A percentile compares a stretch with the other conserved stretches of the same genome.
phyloP scores from a whole-genome alignment of 805 yeast species.

The Candida sanyiensis region DNA sequence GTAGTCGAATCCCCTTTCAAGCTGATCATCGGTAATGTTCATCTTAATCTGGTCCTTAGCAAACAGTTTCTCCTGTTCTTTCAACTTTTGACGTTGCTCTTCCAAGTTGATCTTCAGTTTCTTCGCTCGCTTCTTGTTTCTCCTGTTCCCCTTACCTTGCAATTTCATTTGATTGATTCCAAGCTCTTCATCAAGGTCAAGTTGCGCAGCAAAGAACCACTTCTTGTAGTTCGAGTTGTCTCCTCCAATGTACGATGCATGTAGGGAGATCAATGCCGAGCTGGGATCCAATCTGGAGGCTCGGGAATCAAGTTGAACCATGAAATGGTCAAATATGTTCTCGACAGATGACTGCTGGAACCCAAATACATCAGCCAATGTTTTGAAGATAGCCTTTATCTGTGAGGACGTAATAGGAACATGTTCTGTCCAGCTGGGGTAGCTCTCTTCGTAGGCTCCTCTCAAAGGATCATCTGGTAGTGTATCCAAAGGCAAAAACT shows the following conservation, averaged over 20 bases:
- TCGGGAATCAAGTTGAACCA: conserved; percentile 81
- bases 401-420: conserved; percentile 69
- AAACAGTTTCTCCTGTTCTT: conserved; percentile 44
- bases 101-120: conserved; percentile 30
- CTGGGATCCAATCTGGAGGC: conserved; percentile 71
- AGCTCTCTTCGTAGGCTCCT: too few species aligned
- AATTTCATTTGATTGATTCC: conserved; percentile 54
- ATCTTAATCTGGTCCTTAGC: conserved; percentile 45
- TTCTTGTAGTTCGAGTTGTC: conserved; percentile 78
- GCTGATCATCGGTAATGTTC: conserved; percentile 40
- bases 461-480: background rate
- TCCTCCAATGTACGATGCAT: conserved; percentile 91
- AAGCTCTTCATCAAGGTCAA: conserved; percentile 66
- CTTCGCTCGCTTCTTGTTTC: conserved; percentile 41
- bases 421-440: conserved; percentile 33
- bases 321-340: conserved; percentile 76
- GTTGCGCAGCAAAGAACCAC: conserved; percentile 88
- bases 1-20: conserved; percentile 36
- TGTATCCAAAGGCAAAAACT: too few species aligned
- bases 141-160: conserved; percentile 38
- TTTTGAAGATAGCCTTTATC: conserved; percentile 54
- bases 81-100: conserved; percentile 33
- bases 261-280: conserved; percentile 68
- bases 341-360: conserved; percentile 74
- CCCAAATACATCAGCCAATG: conserved; percentile 63